These are phyloP conservation scores for Phytophthora podocarpi DNA, from an alignment of 352 stramenopile species.

Conservation along the genomic window DNA sequence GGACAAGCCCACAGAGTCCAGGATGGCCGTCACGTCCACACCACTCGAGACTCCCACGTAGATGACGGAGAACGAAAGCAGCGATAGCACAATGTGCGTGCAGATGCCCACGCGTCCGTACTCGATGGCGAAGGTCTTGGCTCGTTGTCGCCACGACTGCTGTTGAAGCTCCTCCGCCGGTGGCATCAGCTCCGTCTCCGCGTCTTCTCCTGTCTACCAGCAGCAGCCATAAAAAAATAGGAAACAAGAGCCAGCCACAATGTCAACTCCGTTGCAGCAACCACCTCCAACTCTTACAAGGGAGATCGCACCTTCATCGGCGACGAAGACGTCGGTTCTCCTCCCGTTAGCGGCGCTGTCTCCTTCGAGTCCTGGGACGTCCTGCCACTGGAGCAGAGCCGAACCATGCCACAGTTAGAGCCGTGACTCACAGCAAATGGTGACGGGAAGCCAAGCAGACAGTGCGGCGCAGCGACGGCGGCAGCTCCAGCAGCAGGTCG, in stretches of 20 bases:
- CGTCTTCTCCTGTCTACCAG: constrained; percentile 1
- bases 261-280: neutral
- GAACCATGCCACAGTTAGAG: constrained; percentile 33
- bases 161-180: neutral
- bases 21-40: constrained; percentile 61
- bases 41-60: constrained; percentile 75
- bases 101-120: constrained; percentile 81
- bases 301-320: constrained; percentile 21
- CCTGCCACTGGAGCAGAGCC: constrained; percentile 42
- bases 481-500: constrained; percentile 9
- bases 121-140: constrained; percentile 83
- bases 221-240: neutral
- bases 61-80: constrained; percentile 77
- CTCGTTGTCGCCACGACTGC: constrained; percentile 66
- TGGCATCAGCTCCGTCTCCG: constrained; percentile 32
- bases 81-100: constrained; percentile 79
- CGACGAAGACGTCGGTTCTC: constrained; percentile 13
- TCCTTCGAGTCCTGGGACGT: constrained; percentile 36
- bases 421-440: constrained; percentile 14
- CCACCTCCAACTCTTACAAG: neutral
- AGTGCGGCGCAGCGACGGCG: constrained; percentile 10
- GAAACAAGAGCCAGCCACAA: neutral
- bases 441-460: constrained; percentile 6
- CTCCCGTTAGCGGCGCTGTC: constrained; percentile 42
- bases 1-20: constrained; percentile 55